Base-by-base conservation (phyloP, 805 yeast genomes). In the Yamadazyma endophytica region DNA sequence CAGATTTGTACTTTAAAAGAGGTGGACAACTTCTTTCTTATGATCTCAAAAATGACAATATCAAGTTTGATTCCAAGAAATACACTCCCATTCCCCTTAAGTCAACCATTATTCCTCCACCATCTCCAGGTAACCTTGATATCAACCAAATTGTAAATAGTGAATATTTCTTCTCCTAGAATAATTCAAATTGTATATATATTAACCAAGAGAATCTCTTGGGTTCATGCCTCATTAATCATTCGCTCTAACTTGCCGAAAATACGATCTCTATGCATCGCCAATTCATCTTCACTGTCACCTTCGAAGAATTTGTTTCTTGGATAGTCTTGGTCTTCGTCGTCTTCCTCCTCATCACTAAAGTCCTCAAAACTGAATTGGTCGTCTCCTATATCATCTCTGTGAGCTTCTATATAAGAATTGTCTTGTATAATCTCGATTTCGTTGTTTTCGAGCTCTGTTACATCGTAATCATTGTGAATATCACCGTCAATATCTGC, bases 301-400 rank as follows among this genome's bases (percentile, higher is more conserved):
- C 57, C 52, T 2, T 68, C 61, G 44, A 79, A 79, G 44, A 79
- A 80, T n/a, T 54, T 50, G 40, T 79, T 70, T 33, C 86, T 47
- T 36, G 55, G 50, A 25, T 51, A 54, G 9, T 39, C 42, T n/a
- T 39, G 45, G 11, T 36, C 39, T 20, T 37, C 42, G 15, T 50
- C 44, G 13, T 35, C 41, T 7, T 76, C 83, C 41, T 81, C 87
- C 36, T 84, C 95, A 46, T 87, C 96, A 17, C 40, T 46, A 9
- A 29, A 49, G 47, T 46, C 68, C 17, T 57, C 57, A 9, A 56
- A 46, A 13, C 39, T 53, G 13, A 47, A 57, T 17, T 58, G 63
- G n/a, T 58, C 67, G 22, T 46, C 54, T 17, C 42, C 47, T 6
- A 37, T 49, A 9, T 43, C 46, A 12, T 51, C 57, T 5, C 26